Conservation (phyloP, 352 stramenopile species). For the Aphanomyces stellatus region DNA sequence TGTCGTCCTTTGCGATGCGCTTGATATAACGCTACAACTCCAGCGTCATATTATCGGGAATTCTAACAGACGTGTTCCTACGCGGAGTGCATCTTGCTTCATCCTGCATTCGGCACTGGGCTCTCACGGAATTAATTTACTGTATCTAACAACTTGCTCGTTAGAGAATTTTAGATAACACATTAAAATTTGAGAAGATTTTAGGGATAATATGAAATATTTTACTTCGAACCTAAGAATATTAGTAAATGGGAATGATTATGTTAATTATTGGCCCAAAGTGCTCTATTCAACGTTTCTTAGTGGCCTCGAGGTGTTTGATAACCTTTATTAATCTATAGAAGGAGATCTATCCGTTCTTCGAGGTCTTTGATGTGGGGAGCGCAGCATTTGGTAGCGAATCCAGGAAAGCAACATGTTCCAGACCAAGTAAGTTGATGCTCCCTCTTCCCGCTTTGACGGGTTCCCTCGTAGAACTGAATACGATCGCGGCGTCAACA, state of each 20-base stretch:
- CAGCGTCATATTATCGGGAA: too few species aligned
- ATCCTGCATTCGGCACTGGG: neutral
- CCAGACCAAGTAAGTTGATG: slow-evolving; percentile 43
- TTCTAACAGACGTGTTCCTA: neutral
- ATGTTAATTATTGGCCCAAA: neutral
- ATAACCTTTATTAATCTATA: too few species aligned
- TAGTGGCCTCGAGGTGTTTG: too few species aligned
- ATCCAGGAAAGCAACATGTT: slow-evolving; percentile 31
- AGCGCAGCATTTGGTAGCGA: neutral
- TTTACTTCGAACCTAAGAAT: too few species aligned
- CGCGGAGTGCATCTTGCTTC: neutral
- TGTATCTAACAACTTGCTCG: too few species aligned
- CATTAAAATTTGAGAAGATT: neutral
- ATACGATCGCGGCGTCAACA: slow-evolving; percentile 99
- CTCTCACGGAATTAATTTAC: neutral
- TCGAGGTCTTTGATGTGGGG: slow-evolving; percentile 11
- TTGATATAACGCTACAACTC: neutral
- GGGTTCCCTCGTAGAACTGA: slow-evolving; percentile 72
- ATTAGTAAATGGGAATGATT: neutral
- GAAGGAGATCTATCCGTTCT: slow-evolving; percentile 3
- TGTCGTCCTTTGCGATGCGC: neutral
- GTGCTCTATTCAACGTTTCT: too few species aligned
- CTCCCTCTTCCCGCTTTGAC: neutral
- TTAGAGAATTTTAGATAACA: too few species aligned
- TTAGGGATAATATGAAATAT: too few species aligned